Evolutionary conservation across 495 filamentous ascomycete genomes (phyloP).

Genomic region (Hypoxylon rickii): DNA sequence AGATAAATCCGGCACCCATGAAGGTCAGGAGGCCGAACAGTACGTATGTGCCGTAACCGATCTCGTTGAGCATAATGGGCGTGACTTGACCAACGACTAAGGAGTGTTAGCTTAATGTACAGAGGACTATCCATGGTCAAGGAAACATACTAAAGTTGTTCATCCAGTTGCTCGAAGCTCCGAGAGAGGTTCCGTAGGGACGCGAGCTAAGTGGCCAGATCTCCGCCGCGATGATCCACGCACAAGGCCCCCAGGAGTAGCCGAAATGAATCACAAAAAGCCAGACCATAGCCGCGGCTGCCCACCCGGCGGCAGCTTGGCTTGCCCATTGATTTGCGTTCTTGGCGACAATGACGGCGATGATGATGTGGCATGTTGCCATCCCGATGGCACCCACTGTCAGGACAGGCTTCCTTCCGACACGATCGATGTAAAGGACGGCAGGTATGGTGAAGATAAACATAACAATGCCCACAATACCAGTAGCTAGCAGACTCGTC

Average conservation of each 20-base stretch:
- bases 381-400: constrained; percentile 62
- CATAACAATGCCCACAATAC: constrained; percentile 80
- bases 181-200: constrained; percentile 73
- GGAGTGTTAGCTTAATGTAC: neutral
- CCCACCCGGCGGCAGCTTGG: constrained; percentile 74
- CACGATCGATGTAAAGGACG: constrained; percentile 66
- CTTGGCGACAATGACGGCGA: constrained; percentile 72
- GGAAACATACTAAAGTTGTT: constrained; percentile 48
- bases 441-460: constrained; percentile 69
- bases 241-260: constrained; percentile 73
- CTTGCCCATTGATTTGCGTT: constrained; percentile 61
- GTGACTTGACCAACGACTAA: constrained; percentile 71
- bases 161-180: constrained; percentile 65
- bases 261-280: constrained; percentile 83
- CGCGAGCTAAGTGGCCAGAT: constrained; percentile 78
- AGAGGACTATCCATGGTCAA: too few species aligned
- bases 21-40: constrained; percentile 76
- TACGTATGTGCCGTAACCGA: constrained; percentile 79
- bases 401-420: constrained; percentile 62
- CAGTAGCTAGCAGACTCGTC: constrained; percentile 73
- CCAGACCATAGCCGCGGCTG: constrained; percentile 78
- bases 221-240: constrained; percentile 75
- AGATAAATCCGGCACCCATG: constrained; percentile 71
- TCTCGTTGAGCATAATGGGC: constrained; percentile 70
- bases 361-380: constrained; percentile 69